A percentile compares a stretch with the other conserved stretches of the same genome.
phyloP scores from a whole-genome alignment of 2,329 filamentous ascomycete species.

The Colletotrichum sp. region DNA sequence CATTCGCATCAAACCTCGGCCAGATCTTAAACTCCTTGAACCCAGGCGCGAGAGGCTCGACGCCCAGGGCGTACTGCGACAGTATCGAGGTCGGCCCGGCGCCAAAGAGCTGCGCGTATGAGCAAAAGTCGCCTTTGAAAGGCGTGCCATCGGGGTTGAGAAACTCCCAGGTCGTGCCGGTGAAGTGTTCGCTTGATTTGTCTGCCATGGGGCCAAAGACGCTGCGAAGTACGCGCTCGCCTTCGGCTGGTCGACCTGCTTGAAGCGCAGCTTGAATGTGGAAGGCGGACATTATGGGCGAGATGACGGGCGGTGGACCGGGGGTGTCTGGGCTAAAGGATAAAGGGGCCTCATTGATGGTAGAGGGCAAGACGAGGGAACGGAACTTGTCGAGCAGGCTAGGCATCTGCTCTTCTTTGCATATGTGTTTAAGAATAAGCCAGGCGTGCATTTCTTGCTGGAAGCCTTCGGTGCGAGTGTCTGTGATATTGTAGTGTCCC shows the following conservation, averaged over 20 bases:
- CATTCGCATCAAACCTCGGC: neutral
- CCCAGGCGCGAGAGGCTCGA: neutral
- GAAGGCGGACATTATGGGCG: neutral
- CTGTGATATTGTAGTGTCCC: neutral
- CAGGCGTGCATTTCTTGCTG: conserved; percentile 1
- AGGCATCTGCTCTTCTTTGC: neutral
- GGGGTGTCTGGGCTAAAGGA: neutral
- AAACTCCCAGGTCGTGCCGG: neutral
- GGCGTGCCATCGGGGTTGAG: neutral
- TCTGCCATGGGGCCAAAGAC: neutral
- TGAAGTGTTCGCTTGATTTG: neutral
- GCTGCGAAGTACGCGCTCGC: neutral
- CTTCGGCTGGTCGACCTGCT: neutral
- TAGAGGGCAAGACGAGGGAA: neutral
- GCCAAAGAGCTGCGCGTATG: neutral
- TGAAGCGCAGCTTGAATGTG: neutral
- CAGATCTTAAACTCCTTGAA: neutral
- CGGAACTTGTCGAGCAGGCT: neutral
- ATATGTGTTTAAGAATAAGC: neutral
- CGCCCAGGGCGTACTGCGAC: neutral
- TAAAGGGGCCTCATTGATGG: neutral
- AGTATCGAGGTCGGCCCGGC: neutral
- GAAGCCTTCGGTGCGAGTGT: neutral
- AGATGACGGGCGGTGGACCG: neutral
- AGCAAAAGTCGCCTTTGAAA: neutral